These are phyloP conservation scores for Hygrocybe coccinea DNA, from an alignment of 768 basidiomycete genomes.

Conservation along the genomic window DNA sequence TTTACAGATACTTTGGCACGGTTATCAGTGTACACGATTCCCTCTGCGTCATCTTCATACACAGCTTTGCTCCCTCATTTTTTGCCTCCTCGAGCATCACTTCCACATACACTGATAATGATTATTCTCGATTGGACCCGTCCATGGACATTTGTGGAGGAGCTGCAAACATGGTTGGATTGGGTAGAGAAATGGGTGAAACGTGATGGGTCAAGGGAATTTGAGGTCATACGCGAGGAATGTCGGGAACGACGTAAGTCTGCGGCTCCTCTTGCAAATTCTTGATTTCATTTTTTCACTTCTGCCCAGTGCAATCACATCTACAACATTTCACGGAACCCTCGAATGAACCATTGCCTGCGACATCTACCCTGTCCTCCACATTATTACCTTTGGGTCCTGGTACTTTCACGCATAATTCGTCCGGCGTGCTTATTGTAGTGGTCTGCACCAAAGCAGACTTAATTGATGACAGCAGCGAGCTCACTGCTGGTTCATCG, in stretches of 20 bases:
- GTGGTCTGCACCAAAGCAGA: constrained; percentile 93
- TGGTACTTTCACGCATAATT: constrained; percentile 84
- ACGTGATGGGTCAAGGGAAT: constrained; percentile 63
- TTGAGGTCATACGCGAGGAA: constrained; percentile 74
- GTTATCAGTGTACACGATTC: constrained; percentile 86
- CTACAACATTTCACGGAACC: constrained; percentile 89
- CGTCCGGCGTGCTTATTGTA: constrained; percentile 78
- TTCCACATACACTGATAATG: constrained; percentile 71
- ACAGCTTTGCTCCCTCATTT: constrained; percentile 72
- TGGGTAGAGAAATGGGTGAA: constrained; percentile 84
- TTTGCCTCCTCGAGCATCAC: constrained; percentile 60
- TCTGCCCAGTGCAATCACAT: constrained; percentile 69
- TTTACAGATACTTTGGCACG: constrained; percentile 72
- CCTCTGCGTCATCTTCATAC: constrained; percentile 69
- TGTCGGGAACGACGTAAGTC: constrained; percentile 74
- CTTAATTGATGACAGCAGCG: constrained; percentile 77
- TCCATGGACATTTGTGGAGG: constrained; percentile 86
- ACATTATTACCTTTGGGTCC: constrained; percentile 78
- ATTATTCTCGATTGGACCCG: constrained; percentile 93
- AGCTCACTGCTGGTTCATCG: constrained; percentile 66
- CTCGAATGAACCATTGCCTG: constrained; percentile 57
- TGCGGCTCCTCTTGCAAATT: constrained; percentile 3
- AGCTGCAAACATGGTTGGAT: constrained; percentile 76
- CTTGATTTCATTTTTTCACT: not conserved
- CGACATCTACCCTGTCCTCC: constrained; percentile 55